Evolutionary conservation across 2,329 filamentous ascomycete genomes (phyloP).

Genomic region (Alternaria sp.): DNA sequence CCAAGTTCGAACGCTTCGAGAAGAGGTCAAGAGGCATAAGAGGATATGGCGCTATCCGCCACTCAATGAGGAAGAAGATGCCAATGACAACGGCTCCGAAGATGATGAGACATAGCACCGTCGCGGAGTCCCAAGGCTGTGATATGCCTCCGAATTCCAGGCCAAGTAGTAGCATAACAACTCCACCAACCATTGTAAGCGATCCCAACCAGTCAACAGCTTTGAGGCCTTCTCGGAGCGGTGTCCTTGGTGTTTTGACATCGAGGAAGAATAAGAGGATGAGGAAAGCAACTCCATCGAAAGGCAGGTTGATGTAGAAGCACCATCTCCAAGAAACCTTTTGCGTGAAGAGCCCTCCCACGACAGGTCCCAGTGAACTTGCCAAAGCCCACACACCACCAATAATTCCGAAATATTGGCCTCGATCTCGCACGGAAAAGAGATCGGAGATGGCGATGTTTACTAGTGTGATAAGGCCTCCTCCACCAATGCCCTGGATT

Average conservation of each 20-base stretch:
- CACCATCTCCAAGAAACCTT: conserved; percentile 69
- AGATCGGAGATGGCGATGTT: conserved; percentile 72
- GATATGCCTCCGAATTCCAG: conserved; percentile 82
- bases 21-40: conserved; percentile 81
- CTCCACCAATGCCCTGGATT: conserved; percentile 70
- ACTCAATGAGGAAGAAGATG: conserved; percentile 77
- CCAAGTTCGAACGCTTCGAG: conserved; percentile 69
- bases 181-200: conserved; percentile 75
- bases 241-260: conserved; percentile 72
- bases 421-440: conserved; percentile 67
- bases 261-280: conserved; percentile 69
- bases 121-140: conserved; percentile 77
- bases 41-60: conserved; percentile 76
- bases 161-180: conserved; percentile 85
- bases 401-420: conserved; percentile 71
- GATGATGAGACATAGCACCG: conserved; percentile 79
- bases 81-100: conserved; percentile 72
- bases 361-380: conserved; percentile 70
- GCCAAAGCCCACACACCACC: conserved; percentile 74
- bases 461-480: conserved; percentile 69
- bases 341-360: conserved; percentile 73
- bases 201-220: conserved; percentile 74
- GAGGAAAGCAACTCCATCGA: conserved; percentile 67
- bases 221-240: conserved; percentile 68
- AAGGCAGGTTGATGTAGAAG: conserved; percentile 70